phyloP scores from a whole-genome alignment of 106 monocot genomes.

The Dendrobium nobile region DNA sequence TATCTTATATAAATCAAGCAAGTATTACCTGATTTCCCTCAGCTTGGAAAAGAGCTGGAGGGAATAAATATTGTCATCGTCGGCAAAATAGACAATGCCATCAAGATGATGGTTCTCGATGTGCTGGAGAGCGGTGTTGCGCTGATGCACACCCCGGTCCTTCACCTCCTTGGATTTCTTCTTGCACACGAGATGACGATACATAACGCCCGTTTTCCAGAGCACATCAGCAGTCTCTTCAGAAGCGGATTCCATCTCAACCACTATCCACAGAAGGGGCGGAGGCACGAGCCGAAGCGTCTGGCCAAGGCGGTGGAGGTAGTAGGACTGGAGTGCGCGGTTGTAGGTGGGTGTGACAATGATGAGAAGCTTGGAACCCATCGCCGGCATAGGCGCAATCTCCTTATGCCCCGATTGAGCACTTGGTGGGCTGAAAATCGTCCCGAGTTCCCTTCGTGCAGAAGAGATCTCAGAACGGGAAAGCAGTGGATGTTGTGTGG shows the following conservation, averaged over 20 bases:
- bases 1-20: neutral
- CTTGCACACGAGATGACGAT: slow-evolving; percentile 45
- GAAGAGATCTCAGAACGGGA: neutral
- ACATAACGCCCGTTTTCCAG: slow-evolving; percentile 49
- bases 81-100: slow-evolving; percentile 54
- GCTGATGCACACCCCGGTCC: slow-evolving; percentile 43
- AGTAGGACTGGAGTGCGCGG: slow-evolving; percentile 67
- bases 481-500: neutral
- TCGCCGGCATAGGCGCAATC: neutral
- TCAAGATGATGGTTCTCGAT: slow-evolving; percentile 35
- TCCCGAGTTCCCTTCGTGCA: neutral
- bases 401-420: neutral
- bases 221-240: slow-evolving; percentile 65
- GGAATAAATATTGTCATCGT: slow-evolving; percentile 51
- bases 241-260: slow-evolving; percentile 44
- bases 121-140: slow-evolving; percentile 44
- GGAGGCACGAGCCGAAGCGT: slow-evolving; percentile 55
- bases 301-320: slow-evolving; percentile 52
- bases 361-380: slow-evolving; percentile 47
- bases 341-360: slow-evolving; percentile 82
- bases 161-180: slow-evolving; percentile 17
- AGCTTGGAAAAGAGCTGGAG: slow-evolving; percentile 34
- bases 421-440: neutral
- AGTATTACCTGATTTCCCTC: slow-evolving; percentile 35
- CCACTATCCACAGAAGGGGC: slow-evolving; percentile 79